These are phyloP conservation scores for Pythium volutum DNA, from an alignment of 352 stramenopile species.

Conservation along the genomic window DNA sequence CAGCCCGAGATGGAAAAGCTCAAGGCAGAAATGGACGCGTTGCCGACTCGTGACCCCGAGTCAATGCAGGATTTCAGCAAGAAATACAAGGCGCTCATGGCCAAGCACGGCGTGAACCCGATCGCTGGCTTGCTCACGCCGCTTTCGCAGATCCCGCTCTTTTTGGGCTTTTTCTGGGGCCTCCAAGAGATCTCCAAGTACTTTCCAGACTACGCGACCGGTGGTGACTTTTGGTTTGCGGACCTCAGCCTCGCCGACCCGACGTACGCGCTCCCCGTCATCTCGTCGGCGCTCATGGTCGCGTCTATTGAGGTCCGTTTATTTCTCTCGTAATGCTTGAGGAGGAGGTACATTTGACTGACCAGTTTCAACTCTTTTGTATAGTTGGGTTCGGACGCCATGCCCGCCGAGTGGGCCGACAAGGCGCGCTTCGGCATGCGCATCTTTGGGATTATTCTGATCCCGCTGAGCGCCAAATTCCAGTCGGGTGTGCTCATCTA, in stretches of 20 bases:
- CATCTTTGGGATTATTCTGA: slow-evolving; percentile 59
- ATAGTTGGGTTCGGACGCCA: slow-evolving; percentile 57
- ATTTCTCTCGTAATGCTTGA: neutral
- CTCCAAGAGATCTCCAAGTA: slow-evolving; percentile 78
- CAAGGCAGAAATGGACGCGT: slow-evolving; percentile 57
- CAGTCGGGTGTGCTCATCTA: slow-evolving; percentile 85
- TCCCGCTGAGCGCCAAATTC: slow-evolving; percentile 83
- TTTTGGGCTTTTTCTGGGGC: slow-evolving; percentile 85
- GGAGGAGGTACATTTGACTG: neutral
- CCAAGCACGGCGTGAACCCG: slow-evolving; percentile 80
- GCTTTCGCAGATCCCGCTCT: slow-evolving; percentile 73
- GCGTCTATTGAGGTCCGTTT: slow-evolving; percentile 55
- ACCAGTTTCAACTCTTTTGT: neutral
- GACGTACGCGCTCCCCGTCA: slow-evolving; percentile 69
- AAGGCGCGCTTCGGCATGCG: slow-evolving; percentile 83
- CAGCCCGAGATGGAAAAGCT: slow-evolving; percentile 85
- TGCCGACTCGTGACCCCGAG: slow-evolving; percentile 42
- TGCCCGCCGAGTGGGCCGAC: slow-evolving; percentile 57
- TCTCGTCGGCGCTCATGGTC: slow-evolving; percentile 78
- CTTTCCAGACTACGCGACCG: slow-evolving; percentile 69
- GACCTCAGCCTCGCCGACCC: slow-evolving; percentile 78
- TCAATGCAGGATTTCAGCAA: slow-evolving; percentile 57
- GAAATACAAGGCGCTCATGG: slow-evolving; percentile 79
- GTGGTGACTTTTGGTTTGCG: slow-evolving; percentile 77
- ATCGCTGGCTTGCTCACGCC: slow-evolving; percentile 71